Evolutionary conservation across 2,329 filamentous ascomycete species (phyloP).

Genomic region (Ophiosphaerella narmari): DNA sequence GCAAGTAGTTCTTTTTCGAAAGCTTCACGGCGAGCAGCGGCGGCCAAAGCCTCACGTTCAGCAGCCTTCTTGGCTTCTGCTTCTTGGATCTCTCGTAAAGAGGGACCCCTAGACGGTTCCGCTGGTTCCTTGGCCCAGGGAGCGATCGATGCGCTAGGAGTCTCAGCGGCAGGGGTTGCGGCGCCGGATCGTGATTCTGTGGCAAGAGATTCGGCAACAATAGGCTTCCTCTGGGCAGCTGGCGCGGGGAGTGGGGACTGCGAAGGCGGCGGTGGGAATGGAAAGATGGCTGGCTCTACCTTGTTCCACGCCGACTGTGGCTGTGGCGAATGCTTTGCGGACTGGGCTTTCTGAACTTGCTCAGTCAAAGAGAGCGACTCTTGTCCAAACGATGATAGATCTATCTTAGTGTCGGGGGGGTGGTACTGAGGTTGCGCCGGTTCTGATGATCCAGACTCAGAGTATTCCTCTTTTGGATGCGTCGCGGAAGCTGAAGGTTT

Average conservation of each 20-base stretch:
- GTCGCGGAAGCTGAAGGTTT: conserved; percentile 29
- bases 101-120: conserved; percentile 79
- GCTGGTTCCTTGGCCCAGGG: conserved; percentile 90
- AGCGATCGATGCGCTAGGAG: conserved; percentile 73
- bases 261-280: conserved; percentile 74
- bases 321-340: conserved; percentile 62
- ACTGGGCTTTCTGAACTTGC: conserved; percentile 77
- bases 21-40: conserved; percentile 74
- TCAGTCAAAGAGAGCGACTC: conserved; percentile 75
- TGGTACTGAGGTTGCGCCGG: conserved; percentile 21
- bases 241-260: conserved; percentile 85
- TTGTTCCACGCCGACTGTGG: conserved; percentile 63
- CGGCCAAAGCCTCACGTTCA: conserved; percentile 80
- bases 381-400: conserved; percentile 36
- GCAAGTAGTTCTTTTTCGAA: conserved; percentile 78
- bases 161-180: conserved; percentile 72
- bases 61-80: conserved; percentile 92
- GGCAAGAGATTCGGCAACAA: conserved; percentile 75
- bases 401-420: conserved; percentile 8
- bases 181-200: conserved; percentile 73
- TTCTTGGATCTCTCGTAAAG: conserved; percentile 95
- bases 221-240: conserved; percentile 83
- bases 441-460: conserved; percentile 26
- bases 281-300: conserved; percentile 74
- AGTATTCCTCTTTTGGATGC: conserved; percentile 27